Evolutionary conservation across 441 rosid species (phyloP), one percentile per base, ranked within the genome.

Genomic region (Erodium texanum): DNA sequence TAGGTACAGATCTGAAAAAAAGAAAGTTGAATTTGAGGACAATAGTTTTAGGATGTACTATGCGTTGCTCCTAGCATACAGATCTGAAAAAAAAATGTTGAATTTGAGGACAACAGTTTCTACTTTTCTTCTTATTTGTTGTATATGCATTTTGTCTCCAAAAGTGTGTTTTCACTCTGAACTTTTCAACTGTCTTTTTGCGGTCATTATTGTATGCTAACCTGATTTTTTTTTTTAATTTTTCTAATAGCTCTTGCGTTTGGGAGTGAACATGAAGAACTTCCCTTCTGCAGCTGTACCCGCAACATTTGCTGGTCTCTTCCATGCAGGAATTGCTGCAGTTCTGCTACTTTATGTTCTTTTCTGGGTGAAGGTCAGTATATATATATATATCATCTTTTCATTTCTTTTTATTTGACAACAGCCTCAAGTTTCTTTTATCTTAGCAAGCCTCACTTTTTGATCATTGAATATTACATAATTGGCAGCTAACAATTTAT

Each of bases 341-440:
- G 93, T 94, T 76, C 84, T 94, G 71, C 66, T 78, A 73, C 98
- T 94, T 66, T 94, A 92, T 9, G 87, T 80, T 69, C 81, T 94
- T 72, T 94, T 94, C 91, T 94, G 99, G 99, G 70, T 86, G 78
- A 92, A 92, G 99, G 99, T 84, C 67, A 24, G 75, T 62, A 38
- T 32, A 6, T 23, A n/a, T n/a, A n/a, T n/a, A n/a, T n/a, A n/a
- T 64, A 56, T 56, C 62, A 2, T 24, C 62, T 56, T 56, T 38
- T 38, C 45, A 19, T 56, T 56, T 56, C 24, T 18, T 9, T 16
- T 52, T 52, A 52, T 52, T 16, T 52, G 59, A 6, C 59, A 56
- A 9, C 62, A 56, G 45, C 45, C 3, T 24, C 62, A 18, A 20
- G 24, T 56, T 38, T 38, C 14, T 10, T 38, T 7, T 38, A 7